Percentiles rank a stretch among this genome's conserved stretches.
Conservation (phyloP, 2,329 filamentous ascomycete species). For the Ceratocystiopsis brevicomis region DNA sequence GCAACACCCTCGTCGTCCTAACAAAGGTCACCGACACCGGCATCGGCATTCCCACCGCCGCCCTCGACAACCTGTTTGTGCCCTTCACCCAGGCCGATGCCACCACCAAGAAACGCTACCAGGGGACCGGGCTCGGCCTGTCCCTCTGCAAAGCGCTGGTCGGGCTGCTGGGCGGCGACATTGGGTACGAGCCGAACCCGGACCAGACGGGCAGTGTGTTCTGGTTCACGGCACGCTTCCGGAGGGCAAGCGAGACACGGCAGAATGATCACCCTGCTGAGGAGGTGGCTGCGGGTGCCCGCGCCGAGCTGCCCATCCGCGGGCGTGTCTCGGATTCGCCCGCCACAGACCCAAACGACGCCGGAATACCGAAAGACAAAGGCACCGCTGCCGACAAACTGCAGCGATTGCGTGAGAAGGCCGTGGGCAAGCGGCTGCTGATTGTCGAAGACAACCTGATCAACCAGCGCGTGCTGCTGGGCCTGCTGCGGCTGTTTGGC, state of each 20-base stretch:
- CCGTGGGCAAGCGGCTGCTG: slow-evolving; percentile 21
- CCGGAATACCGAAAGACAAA: no score
- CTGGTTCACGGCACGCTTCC: slow-evolving; percentile 54
- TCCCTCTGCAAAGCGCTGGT: slow-evolving; percentile 91
- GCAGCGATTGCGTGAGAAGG: slow-evolving; percentile 15
- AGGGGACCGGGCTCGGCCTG: slow-evolving; percentile 78
- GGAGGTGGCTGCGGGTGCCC: no score
- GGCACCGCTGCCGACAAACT: no score
- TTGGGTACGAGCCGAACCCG: slow-evolving; percentile 76
- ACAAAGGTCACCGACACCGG: slow-evolving; percentile 57
- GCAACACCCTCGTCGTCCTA: slow-evolving; percentile 22
- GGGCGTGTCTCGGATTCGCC: no score
- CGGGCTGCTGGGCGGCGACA: slow-evolving; percentile 85
- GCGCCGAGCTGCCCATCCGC: no score
- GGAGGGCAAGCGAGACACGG: slow-evolving; percentile 4
- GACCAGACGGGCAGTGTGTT: slow-evolving; percentile 84
- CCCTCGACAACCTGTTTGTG: slow-evolving; percentile 46
- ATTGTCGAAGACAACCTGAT: slow-evolving; percentile 24
- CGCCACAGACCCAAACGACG: no score
- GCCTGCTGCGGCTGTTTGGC: slow-evolving; percentile 19
- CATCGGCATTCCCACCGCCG: slow-evolving; percentile 58
- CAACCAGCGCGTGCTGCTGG: slow-evolving; percentile 22
- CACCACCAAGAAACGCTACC: slow-evolving; percentile 87
- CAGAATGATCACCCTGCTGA: no score
- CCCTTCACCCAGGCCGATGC: slow-evolving; percentile 96